Conservation (phyloP, 495 filamentous ascomycete genomes). For the Oleoguttula mirabilis region DNA sequence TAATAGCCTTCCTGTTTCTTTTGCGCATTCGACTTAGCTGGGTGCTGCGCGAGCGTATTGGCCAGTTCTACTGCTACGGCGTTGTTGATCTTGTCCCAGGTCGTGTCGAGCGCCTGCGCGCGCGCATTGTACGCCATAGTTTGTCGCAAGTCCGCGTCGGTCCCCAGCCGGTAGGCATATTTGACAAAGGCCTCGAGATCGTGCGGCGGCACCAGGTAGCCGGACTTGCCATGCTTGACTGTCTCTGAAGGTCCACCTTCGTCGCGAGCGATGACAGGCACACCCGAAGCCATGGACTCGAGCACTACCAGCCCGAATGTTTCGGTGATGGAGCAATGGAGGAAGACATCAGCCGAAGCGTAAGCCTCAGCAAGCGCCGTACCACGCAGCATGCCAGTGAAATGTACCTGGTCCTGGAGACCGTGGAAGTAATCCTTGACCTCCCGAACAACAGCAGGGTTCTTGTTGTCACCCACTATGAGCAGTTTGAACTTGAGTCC, state of each 20-base stretch:
- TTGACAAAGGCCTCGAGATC: conserved; percentile 42
- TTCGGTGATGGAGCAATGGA: conserved; percentile 55
- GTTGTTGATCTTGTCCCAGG: conserved; percentile 54
- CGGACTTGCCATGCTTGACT: conserved; percentile 41
- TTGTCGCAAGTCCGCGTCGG: conserved; percentile 29
- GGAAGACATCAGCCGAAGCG: conserved; percentile 48
- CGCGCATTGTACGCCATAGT: conserved; percentile 34
- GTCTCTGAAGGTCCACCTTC: conserved; percentile 54
- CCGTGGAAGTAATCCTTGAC: conserved; percentile 40
- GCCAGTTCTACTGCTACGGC: conserved; percentile 46
- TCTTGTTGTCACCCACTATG: conserved; percentile 51
- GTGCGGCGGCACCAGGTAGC: conserved; percentile 43
- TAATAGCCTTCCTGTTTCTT: conserved; percentile 11
- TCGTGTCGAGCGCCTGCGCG: conserved; percentile 43
- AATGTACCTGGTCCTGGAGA: conserved; percentile 40
- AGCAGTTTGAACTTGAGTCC: conserved; percentile 46
- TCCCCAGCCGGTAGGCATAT: conserved; percentile 33
- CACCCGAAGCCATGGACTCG: conserved; percentile 53
- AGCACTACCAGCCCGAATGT: conserved; percentile 55
- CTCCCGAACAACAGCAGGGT: conserved; percentile 42
- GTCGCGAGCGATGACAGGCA: conserved; percentile 51
- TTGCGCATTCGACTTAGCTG: conserved; percentile 2
- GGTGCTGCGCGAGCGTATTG: conserved; percentile 36
- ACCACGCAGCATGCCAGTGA: conserved; percentile 46
- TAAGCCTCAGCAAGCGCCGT: conserved; percentile 43